phyloP scores from a whole-genome alignment of 371 early-diverging fungal genomes.

The Synchytrium microbalum region DNA sequence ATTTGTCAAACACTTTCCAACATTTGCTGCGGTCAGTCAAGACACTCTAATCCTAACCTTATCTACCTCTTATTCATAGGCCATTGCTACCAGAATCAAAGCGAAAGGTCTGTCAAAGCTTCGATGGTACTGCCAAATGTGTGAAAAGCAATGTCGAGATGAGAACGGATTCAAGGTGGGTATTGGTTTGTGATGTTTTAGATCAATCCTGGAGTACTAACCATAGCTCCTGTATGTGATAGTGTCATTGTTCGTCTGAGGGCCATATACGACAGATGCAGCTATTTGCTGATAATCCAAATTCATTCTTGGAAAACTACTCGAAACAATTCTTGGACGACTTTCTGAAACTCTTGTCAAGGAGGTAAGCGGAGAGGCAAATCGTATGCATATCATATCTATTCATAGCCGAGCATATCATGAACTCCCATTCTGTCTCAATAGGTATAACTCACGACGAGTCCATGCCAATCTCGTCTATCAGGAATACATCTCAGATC shows the following conservation, averaged over 20 bases:
- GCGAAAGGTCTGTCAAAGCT: conserved; percentile 90
- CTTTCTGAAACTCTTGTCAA: conserved; percentile 35
- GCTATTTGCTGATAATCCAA: conserved; percentile 69
- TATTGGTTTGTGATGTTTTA: not conserved
- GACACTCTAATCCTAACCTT: not conserved
- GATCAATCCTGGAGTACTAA: conserved; percentile 3
- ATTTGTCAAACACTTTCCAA: too few relatives aligned
- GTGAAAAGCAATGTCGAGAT: conserved; percentile 70
- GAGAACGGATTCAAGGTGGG: conserved; percentile 88
- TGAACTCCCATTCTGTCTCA: not conserved
- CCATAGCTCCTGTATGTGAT: not conserved
- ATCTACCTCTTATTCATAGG: conserved; percentile 9
- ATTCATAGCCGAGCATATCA: not conserved
- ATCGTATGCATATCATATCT: conserved; percentile 22
- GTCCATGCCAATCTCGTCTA: conserved; percentile 89
- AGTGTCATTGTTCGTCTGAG: conserved; percentile 82
- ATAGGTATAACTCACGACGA: conserved; percentile 71
- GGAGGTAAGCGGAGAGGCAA: conserved; percentile 16
- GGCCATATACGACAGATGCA: conserved; percentile 90
- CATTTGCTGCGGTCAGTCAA: too few relatives aligned
- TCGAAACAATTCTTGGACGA: conserved; percentile 33
- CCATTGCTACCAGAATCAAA: conserved; percentile 40
- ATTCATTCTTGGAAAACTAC: conserved; percentile 25
- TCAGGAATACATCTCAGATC: conserved; percentile 88
- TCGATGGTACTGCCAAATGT: conserved; percentile 90